Evolutionary conservation across 139 green algal species (phyloP), one percentile per base, ranked within the genome.

Genomic region (Micromonas commoda): DNA sequence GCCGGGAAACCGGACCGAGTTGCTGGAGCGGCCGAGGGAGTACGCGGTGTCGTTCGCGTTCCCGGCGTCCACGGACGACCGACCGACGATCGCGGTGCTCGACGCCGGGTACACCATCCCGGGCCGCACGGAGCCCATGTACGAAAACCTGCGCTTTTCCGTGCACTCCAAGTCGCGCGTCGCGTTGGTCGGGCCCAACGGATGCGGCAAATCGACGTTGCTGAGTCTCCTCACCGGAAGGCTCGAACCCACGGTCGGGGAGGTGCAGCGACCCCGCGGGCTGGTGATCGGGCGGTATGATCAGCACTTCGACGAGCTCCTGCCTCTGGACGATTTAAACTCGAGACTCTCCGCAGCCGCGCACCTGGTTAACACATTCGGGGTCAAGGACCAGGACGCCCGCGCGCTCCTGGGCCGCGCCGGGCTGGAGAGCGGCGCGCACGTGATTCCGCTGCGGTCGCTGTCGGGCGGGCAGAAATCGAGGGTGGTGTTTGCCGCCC

Each of bases 381-480:
- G 60, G 20, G 61, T 38, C 54, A 24, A 66, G 3, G 52, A 28
- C 13, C 70, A 82, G 51, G 71, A 83, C 61, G 64, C 66, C 54
- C 68, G 78, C 6, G 4, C 13, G 4, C 57, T 38, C 21, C 37
- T 83, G 29, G 71, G 78, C 9, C n/a, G n/a, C 4, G 65, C 73
- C 29, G 71, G 78, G 29, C 64, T 83, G 26, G 32, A 33, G 19
- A 54, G 71, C 31, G 5, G 51, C 32, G 23, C 54, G 61, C 78
- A 83, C 34, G 61, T 51, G 29, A 31, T 64, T 38, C 38, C 32
- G 32, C 73, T 83, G 28, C 16, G 32, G 28, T 75, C 3, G 23
- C 79, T 87, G 21, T 71, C 24, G 5, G 81, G 81, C 24, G 81
- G 81, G 23, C 81, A 85, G 61, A 64, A 33, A 2, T 34, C 9